Conservation (phyloP, 768 basidiomycete species). For the Suillus discolor region DNA sequence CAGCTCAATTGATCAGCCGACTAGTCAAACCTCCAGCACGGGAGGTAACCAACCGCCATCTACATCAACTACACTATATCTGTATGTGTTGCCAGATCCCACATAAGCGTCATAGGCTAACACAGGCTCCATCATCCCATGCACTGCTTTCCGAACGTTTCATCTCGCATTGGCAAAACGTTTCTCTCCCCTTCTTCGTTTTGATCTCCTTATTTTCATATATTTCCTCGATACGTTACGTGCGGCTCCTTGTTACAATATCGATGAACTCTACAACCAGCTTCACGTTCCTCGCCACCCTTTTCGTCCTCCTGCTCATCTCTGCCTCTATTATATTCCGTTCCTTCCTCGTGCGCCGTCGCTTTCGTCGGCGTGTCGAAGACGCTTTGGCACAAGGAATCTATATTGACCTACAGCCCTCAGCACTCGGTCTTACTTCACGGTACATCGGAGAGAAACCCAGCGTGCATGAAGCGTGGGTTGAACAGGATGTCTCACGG, state of each 20-base stretch:
- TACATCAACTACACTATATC: slow-evolving; percentile 29
- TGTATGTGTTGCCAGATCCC: slow-evolving; percentile 30
- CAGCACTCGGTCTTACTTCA: slow-evolving; percentile 24
- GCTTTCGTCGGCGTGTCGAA: slow-evolving; percentile 55
- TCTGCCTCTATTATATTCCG: slow-evolving; percentile 67
- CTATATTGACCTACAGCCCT: slow-evolving; percentile 41
- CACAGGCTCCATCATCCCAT: slow-evolving; percentile 5
- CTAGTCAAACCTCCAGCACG: neutral
- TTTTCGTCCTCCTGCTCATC: slow-evolving; percentile 65
- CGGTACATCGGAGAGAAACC: slow-evolving; percentile 52
- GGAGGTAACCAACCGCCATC: slow-evolving; percentile 9
- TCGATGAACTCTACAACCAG: slow-evolving; percentile 35
- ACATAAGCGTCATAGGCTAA: slow-evolving; percentile 9
- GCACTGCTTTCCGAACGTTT: slow-evolving; percentile 4
- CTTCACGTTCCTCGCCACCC: slow-evolving; percentile 73
- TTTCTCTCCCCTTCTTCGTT: neutral
- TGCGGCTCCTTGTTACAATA: neutral
- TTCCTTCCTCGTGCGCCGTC: slow-evolving; percentile 60
- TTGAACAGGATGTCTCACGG: slow-evolving; percentile 30
- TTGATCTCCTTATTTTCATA: neutral
- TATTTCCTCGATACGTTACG: neutral
- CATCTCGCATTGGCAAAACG: neutral
- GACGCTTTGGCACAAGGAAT: slow-evolving; percentile 54
- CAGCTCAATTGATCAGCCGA: neutral
- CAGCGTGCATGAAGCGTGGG: slow-evolving; percentile 49